Conservation (phyloP, 108 stramenopile genomes). For the Discostella pseudostelligera region DNA sequence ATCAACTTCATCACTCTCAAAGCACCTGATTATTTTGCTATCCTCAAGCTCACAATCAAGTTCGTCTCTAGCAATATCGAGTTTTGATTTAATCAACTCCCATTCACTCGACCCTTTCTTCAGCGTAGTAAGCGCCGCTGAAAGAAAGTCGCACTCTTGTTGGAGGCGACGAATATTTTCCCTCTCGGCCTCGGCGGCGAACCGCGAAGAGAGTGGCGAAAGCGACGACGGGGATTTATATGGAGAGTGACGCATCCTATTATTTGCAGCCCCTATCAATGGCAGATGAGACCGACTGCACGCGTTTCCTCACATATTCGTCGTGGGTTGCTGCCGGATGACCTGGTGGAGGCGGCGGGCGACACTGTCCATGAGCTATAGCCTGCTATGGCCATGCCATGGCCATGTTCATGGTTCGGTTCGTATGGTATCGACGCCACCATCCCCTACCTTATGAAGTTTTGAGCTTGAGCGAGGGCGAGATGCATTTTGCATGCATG, state of each 20-base stretch:
- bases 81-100: slow-evolving; percentile 13
- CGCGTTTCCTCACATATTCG: no score
- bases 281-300: no score
- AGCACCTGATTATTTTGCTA: slow-evolving; percentile 3
- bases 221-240: slow-evolving; percentile 10
- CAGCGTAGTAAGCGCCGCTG: not conserved
- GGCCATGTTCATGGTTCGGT: no score
- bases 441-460: no score
- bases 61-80: slow-evolving; percentile 20
- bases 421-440: no score
- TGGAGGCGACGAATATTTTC: slow-evolving; percentile 17
- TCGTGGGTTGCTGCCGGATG: no score
- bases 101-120: slow-evolving; percentile 17
- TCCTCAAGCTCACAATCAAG: slow-evolving; percentile 20
- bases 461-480: no score
- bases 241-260: not conserved
- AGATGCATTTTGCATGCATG: no score
- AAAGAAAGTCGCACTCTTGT: slow-evolving; percentile 6
- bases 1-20: not conserved
- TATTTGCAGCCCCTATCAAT: no score
- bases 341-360: no score
- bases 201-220: slow-evolving; percentile 17
- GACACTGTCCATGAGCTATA: no score
- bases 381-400: no score
- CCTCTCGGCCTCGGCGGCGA: slow-evolving; percentile 17